These are phyloP conservation scores for Linum trigynum DNA, from an alignment of 345 rosid species.

Conservation along the genomic window DNA sequence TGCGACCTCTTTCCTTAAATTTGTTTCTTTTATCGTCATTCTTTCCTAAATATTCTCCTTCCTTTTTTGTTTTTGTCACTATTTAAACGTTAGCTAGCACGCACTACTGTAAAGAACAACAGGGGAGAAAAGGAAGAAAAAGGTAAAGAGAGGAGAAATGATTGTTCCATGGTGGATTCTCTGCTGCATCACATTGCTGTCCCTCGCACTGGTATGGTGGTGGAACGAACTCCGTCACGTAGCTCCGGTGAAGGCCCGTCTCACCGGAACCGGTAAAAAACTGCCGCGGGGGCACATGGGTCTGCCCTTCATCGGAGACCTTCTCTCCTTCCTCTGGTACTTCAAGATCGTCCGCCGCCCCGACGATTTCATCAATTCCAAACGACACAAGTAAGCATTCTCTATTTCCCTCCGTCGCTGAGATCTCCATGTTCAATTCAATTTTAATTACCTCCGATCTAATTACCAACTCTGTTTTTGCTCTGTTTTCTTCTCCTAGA, in stretches of 20 bases:
- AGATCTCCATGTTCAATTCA: too few species aligned
- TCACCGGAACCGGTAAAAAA: slow-evolving; percentile 12
- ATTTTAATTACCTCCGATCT: too few species aligned
- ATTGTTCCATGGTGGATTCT: neutral
- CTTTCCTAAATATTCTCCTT: too few species aligned
- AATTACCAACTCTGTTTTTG: too few species aligned
- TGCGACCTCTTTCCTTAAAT: too few species aligned
- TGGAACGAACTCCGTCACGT: slow-evolving; percentile 37
- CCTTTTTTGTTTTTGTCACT: neutral
- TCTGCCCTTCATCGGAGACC: slow-evolving; percentile 30
- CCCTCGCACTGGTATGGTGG: slow-evolving; percentile 26
- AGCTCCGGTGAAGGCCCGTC: slow-evolving; percentile 12
- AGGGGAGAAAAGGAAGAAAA: neutral
- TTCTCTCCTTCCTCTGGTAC: slow-evolving; percentile 24
- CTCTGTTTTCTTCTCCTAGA: slow-evolving; percentile 11
- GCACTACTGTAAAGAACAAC: too few species aligned
- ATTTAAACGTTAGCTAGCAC: neutral
- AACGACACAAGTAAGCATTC: slow-evolving; percentile 23
- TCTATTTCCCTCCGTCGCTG: too few species aligned
- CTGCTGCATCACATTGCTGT: slow-evolving; percentile 14
- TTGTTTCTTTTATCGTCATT: too few species aligned
- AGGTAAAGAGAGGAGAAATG: neutral
- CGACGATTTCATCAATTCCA: slow-evolving; percentile 32
- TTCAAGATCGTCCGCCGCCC: slow-evolving; percentile 15
- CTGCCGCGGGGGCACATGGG: slow-evolving; percentile 33